Base-by-base conservation (phyloP, 2,329 filamentous ascomycete genomes). In the Phyllosticta citriasiana region DNA sequence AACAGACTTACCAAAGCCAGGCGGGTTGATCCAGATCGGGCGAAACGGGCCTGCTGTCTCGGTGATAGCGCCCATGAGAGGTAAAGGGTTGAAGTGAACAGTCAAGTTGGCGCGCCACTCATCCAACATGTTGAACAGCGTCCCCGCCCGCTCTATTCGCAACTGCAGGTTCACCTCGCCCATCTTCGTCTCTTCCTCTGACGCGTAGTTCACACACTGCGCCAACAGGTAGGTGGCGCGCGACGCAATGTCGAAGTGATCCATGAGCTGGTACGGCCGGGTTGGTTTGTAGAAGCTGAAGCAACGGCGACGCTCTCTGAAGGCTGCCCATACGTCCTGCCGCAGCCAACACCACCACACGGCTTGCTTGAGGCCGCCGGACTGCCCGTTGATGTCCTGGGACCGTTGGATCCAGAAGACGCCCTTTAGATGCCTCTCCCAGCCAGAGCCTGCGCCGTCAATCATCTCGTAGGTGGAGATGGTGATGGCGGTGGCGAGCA, bases 381-480 rank as follows among this genome's bases (percentile, higher is more conserved):
- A 80, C 57, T 82, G 82, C 1, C 83, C 84, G 60, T 86, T 78
- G 53, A 84, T 84, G 55, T 84, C 77, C 58, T 84, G 82, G 0
- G 80, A 83, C n/a, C 83, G 74, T 61, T 86, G 80, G 16, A 87
- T 86, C 81, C 84, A 86, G 64, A 86, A 87, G 0, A 86, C 82
- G 0, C 84, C 84, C 66, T 85, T 82, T 0, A 87, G 73, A 67
- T 87, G 84, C 2, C 82, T 74, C 63, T 86, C 81, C 84, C 84
- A 87, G 53, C 77, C 79, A 69, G 80, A 69, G 19, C 79, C 77
- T 5, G 79, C 79, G 2, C 79, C 80, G 58, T 84, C 81, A n/a
- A 86, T 79, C 84, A 87, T 87, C 69, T 87, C 84, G 64, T 86
- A 87, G 0, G 82, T 83, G 12, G 82, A 84, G 30, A 87, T 82